Base-by-base conservation (phyloP, 495 filamentous ascomycete genomes). In the Trichocladium uniseriatum region DNA sequence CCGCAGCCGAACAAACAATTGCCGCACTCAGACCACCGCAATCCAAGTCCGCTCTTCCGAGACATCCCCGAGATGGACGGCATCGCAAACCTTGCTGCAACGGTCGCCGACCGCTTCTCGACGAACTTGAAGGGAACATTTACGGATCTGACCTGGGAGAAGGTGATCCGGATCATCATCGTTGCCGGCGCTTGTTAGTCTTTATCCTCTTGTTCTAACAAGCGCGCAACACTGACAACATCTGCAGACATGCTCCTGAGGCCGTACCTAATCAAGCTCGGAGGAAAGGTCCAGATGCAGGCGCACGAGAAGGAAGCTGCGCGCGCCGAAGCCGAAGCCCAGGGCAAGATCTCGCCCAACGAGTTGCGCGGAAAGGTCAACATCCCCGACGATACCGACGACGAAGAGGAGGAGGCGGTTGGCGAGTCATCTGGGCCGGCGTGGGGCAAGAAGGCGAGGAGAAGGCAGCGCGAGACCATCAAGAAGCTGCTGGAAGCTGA, bases 161-260 rank as follows among this genome's bases (percentile, higher is more conserved):
- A 79, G 54, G 83, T 73, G 72, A 76, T 86, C 42, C 79, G 80
- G 27, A 62, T 86, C 21, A 63, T 82, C 48, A 68, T 75, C 47
- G 70, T 83, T 41, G 77, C 81, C 13, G 68, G 81, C 18, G 52
- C 57, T 11, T 64, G 62, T 64, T 16, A 43, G 62, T 53, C 2
- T n/a, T 16, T 24, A 15, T 36, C 0, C 45, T 7, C 8, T 10
- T 18, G 21, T 9, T 20, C 2, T 19, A 18, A 47, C 16, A 13
- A 1, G 28, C 6, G 21, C 6, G 14, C 10, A 22, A 34, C 8
- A 40, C 48, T 49, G n/a, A 49, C 0, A 10, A 20, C 38, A 3
- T 5, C 5, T 40, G 70, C 68, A 58, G 87, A 87, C 66, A 36
- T 79, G 49, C 64, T 87, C 14, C 50, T 87, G n/a, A 75, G 84